These are phyloP conservation scores for Pseudozyma thailandica DNA, from an alignment of 1,284 basidiomycete genomes.

Conservation along the genomic window DNA sequence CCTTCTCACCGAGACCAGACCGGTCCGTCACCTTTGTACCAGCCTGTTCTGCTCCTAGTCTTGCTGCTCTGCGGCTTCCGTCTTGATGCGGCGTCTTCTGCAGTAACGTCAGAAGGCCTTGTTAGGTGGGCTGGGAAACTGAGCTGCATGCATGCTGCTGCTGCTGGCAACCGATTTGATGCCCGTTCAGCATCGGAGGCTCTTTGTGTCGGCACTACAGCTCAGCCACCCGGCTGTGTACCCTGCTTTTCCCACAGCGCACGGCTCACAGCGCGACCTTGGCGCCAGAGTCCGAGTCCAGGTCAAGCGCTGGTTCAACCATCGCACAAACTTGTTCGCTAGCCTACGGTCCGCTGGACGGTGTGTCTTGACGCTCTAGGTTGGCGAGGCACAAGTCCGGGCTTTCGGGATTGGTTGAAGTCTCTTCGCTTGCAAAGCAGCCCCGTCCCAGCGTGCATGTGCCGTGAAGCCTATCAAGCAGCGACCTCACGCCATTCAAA, in stretches of 20 bases:
- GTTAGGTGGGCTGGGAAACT: slow-evolving; percentile 26
- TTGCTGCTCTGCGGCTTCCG: too few relatives aligned
- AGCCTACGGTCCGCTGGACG: too few relatives aligned
- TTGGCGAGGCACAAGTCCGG: background rate
- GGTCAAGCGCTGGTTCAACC: too few relatives aligned
- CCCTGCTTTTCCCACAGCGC: slow-evolving; percentile 24
- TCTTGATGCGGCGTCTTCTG: background rate
- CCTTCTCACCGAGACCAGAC: slow-evolving; percentile 27
- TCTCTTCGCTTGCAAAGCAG: too few relatives aligned
- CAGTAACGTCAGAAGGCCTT: slow-evolving; percentile 6
- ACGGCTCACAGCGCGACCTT: background rate
- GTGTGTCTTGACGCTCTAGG: too few relatives aligned
- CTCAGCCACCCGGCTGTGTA: slow-evolving; percentile 20
- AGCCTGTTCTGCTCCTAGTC: background rate
- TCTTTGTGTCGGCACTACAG: background rate
- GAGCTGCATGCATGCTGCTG: slow-evolving; percentile 1
- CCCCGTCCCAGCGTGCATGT: background rate
- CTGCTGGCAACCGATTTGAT: slow-evolving; percentile 7
- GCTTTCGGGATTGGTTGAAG: too few relatives aligned
- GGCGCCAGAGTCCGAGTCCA: too few relatives aligned
- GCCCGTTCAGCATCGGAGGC: too few relatives aligned
- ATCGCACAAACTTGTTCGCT: background rate
- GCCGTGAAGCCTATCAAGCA: slow-evolving; percentile 2
- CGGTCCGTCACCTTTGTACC: slow-evolving; percentile 20
- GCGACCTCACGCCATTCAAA: background rate